Percentiles rank a stretch among this genome's conserved stretches.
Evolutionary conservation across 2,329 filamentous ascomycete species (phyloP).

Genomic region (Fusarium sterilihyphosum): DNA sequence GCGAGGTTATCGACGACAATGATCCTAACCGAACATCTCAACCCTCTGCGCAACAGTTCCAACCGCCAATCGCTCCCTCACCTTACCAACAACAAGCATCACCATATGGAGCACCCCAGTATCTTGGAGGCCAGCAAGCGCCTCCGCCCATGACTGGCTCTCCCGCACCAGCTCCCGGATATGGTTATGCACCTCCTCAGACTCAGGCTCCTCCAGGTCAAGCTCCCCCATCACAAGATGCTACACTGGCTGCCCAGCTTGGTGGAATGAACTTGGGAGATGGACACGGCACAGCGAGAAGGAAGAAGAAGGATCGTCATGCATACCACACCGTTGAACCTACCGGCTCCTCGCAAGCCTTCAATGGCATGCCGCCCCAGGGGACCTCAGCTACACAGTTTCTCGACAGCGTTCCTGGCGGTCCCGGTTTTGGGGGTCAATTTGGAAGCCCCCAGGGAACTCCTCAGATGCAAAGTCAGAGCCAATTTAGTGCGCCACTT

Average conservation of each 20-base stretch:
- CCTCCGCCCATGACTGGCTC: conserved; percentile 39
- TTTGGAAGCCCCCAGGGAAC: conserved; percentile 58
- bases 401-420: conserved; percentile 47
- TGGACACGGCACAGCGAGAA: conserved; percentile 63
- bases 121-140: conserved; percentile 51
- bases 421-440: conserved; percentile 53
- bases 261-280: conserved; percentile 75
- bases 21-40: conserved; percentile 62
- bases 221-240: conserved; percentile 54
- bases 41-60: conserved; percentile 64
- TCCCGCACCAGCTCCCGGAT: conserved; percentile 41
- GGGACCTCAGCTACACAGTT: conserved; percentile 60
- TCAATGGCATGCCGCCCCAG: conserved; percentile 72
- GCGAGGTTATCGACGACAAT: conserved; percentile 64
- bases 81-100: conserved; percentile 60
- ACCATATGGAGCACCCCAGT: conserved; percentile 53
- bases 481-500: conserved; percentile 70
- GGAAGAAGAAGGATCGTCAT: conserved; percentile 94
- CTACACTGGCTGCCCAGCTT: conserved; percentile 76
- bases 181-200: conserved; percentile 44
- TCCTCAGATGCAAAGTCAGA: conserved; percentile 51
- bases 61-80: conserved; percentile 62
- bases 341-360: conserved; percentile 72
- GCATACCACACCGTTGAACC: conserved; percentile 89
- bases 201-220: conserved; percentile 40